Conservation (phyloP, 805 yeast species). For the Suhomyces xylopsoci region DNA sequence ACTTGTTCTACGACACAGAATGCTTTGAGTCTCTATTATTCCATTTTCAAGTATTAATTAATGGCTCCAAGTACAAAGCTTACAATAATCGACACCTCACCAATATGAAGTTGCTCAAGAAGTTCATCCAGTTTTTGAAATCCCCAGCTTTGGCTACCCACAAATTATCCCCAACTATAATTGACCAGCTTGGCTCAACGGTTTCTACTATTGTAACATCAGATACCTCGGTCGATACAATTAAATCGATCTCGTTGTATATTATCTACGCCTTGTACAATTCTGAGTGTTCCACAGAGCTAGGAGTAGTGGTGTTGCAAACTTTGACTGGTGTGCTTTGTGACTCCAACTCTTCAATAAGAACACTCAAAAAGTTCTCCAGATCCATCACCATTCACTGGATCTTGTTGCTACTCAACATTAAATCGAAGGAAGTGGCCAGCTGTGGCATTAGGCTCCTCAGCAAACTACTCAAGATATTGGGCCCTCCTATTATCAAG, state of each 20-base stretch:
- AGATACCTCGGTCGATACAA: conserved; percentile 53
- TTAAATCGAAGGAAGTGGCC: conserved; percentile 31
- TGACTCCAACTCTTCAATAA: conserved; percentile 37
- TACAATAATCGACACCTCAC: conserved; percentile 53
- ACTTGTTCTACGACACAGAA: conserved; percentile 61
- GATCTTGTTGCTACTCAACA: conserved; percentile 52
- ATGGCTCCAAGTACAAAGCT: conserved; percentile 40
- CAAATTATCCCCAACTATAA: conserved; percentile 6
- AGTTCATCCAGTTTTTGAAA: conserved; percentile 49
- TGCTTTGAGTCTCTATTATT: conserved; percentile 51
- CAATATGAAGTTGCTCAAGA: conserved; percentile 48
- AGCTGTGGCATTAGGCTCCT: conserved; percentile 45
- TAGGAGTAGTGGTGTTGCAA: conserved; percentile 30
- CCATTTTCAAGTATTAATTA: conserved; percentile 56
- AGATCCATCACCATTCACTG: conserved; percentile 64
- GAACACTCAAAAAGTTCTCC: conserved; percentile 41
- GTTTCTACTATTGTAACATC: conserved; percentile 21
- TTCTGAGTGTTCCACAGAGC: conserved; percentile 33
- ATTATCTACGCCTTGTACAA: conserved; percentile 49
- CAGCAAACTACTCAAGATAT: conserved; percentile 44
- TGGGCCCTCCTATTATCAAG: conserved; percentile 46
- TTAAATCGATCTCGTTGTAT: conserved; percentile 49
- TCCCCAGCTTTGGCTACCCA: conserved; percentile 16
- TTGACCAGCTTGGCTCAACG: conserved; percentile 19
- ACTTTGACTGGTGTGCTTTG: conserved; percentile 38